Evolutionary conservation across 352 stramenopile species (phyloP).

Genomic region (Phytopythium mirpurense): DNA sequence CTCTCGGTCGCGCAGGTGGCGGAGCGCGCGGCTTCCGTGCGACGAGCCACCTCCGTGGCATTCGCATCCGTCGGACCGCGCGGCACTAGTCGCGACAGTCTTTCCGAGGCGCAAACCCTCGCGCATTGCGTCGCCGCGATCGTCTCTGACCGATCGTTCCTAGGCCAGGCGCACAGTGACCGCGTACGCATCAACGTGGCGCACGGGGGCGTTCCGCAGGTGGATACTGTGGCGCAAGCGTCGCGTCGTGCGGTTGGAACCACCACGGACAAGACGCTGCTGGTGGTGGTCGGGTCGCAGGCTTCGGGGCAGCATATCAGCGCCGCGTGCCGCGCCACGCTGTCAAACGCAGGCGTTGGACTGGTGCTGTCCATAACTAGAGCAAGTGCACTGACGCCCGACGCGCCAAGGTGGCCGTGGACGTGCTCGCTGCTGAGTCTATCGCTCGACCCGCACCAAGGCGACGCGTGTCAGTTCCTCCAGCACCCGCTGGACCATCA

Average conservation of each 20-base stretch:
- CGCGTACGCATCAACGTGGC: not conserved
- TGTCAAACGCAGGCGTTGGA: not conserved
- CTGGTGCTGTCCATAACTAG: conserved; percentile 13
- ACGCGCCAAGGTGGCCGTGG: not conserved
- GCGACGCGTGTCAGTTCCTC: conserved; percentile 10
- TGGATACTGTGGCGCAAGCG: conserved; percentile 9
- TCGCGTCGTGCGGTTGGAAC: not conserved
- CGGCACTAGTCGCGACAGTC: not conserved
- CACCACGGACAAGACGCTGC: not conserved
- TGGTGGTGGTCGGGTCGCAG: conserved; percentile 11
- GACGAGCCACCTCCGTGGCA: not conserved
- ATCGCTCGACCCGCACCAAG: not conserved
- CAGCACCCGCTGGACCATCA: conserved; percentile 33
- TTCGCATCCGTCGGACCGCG: conserved; percentile 23
- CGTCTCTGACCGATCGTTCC: not conserved
- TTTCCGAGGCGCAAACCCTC: conserved; percentile 10
- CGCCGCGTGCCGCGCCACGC: no score
- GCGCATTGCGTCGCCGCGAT: no score
- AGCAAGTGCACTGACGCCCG: conserved; percentile 9
- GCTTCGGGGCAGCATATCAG: not conserved
- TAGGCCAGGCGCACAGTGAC: not conserved
- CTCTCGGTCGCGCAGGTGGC: conserved; percentile 27
- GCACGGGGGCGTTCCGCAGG: conserved; percentile 9
- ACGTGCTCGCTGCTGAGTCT: not conserved
- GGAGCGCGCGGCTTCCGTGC: conserved; percentile 15